Base-by-base conservation (phyloP, 495 filamentous ascomycete species). In the Sabuloglossum arenarium region DNA sequence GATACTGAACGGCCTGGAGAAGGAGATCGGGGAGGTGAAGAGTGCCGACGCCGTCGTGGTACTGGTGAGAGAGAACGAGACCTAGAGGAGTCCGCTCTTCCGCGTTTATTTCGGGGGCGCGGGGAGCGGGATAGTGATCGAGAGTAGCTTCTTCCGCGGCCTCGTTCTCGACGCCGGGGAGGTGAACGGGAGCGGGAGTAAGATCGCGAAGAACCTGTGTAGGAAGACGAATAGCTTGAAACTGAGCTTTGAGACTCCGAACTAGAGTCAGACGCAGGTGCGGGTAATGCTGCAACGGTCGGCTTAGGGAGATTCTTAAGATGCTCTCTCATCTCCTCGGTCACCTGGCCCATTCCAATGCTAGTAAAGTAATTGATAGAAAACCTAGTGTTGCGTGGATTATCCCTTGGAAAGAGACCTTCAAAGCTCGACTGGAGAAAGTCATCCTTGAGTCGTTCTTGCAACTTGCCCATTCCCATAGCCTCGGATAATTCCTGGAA, bases 331-430 rank as follows among this genome's bases (percentile, higher is more conserved):
- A 97, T 95, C 60, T 88, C 85, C 60, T 97, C 93, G 12, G 91
- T 99, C 60, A 99, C 70, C 30, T 75, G 79, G 67, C 91, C 91
- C 82, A 99, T 88, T 58, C 88, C 87, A 65, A 99, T 90, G 61
- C 85, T 87, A 8, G 91, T 99, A 68, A 97, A 97, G 71, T 94
- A 99, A 67, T 99, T 99, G 79, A 97, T 93, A 21, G 90, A 86
- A 73, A 99, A 99, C 45, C 91, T 81, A 14, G 86, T 90, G 67
- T 94, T 87, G 56, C 84, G 79, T 8, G 86, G 79, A 63, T 90
- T 86, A 63, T 96, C 87, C 32, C 68, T 80, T 0, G 91, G 93
- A 76, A 99, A 99, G 9, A 99, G 70, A 53, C 93, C 90, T 29
- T 83, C 76, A 58, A 93, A 82, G 63, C 79, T 84, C 49, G 86